phyloP scores from a whole-genome alignment of 192 early-diverging fungal species.

The Hyaloraphidium curvatum region DNA sequence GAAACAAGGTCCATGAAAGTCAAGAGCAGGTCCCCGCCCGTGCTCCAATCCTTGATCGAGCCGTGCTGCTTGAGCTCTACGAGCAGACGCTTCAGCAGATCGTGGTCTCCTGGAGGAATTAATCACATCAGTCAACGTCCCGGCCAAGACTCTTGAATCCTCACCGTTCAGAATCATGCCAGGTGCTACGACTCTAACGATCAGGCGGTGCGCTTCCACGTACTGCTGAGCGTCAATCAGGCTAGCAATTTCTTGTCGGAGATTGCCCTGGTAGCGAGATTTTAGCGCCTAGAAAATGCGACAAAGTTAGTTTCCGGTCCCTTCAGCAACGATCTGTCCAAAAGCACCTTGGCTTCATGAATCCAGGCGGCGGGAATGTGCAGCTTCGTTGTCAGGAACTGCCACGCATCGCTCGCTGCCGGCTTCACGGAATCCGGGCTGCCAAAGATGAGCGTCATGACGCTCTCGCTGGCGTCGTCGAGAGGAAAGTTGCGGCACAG shows the following conservation, averaged over 20 bases:
- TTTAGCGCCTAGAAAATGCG: background rate
- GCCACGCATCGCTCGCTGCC: constrained; percentile 13
- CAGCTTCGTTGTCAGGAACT: constrained; percentile 40
- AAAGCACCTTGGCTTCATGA: constrained; percentile 33
- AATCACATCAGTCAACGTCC: too few relatives aligned
- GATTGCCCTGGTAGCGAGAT: background rate
- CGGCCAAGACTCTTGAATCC: too few relatives aligned
- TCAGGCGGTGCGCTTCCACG: background rate
- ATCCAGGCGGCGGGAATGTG: constrained; percentile 43
- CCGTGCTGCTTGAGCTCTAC: too few relatives aligned
- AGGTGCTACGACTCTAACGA: background rate
- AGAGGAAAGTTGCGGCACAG: constrained; percentile 19
- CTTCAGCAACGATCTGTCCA: background rate
- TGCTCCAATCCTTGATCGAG: too few relatives aligned
- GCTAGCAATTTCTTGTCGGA: background rate
- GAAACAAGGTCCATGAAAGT: too few relatives aligned
- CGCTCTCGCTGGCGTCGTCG: constrained; percentile 19
- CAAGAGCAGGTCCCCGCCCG: too few relatives aligned
- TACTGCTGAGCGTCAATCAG: background rate
- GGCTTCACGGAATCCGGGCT: background rate
- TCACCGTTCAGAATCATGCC: background rate
- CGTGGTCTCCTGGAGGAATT: too few relatives aligned
- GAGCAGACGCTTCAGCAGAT: too few relatives aligned
- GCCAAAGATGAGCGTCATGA: background rate
- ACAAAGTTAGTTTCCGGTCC: background rate